Conservation (phyloP, 331 rosid species). For the Malus hybrid region DNA sequence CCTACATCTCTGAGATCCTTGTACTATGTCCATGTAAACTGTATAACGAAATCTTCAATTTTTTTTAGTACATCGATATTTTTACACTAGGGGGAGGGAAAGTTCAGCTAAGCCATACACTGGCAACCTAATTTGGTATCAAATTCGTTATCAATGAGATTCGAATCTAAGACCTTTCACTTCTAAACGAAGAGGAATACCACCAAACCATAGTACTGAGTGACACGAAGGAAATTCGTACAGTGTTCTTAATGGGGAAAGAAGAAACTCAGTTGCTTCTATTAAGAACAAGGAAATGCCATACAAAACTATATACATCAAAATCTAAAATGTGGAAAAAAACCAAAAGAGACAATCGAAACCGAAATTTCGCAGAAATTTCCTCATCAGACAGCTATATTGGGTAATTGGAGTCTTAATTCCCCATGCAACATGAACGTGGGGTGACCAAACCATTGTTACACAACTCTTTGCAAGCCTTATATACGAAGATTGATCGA, state of each 20-base stretch:
- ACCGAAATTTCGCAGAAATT: not conserved
- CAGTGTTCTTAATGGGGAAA: not conserved
- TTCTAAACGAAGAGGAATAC: accelerated
- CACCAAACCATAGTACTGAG: no score
- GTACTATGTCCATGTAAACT: not conserved
- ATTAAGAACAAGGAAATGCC: not conserved
- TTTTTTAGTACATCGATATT: no score
- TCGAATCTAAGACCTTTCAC: no score
- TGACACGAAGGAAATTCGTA: not conserved
- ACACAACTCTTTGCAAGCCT: not conserved
- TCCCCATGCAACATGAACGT: not conserved
- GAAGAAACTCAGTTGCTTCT: not conserved
- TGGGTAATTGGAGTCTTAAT: not conserved
- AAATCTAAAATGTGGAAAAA: not conserved
- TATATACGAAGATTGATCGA: not conserved
- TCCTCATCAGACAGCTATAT: not conserved
- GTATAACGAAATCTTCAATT: not conserved
- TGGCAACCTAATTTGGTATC: accelerated
- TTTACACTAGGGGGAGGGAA: no score
- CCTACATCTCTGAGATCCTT: not conserved
- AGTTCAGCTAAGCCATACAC: no score
- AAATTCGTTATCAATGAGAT: accelerated
- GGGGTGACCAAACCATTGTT: not conserved
- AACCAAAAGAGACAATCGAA: not conserved
- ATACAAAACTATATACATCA: not conserved